Conservation (phyloP, 305 asterid species). For the Lippia alba region DNA sequence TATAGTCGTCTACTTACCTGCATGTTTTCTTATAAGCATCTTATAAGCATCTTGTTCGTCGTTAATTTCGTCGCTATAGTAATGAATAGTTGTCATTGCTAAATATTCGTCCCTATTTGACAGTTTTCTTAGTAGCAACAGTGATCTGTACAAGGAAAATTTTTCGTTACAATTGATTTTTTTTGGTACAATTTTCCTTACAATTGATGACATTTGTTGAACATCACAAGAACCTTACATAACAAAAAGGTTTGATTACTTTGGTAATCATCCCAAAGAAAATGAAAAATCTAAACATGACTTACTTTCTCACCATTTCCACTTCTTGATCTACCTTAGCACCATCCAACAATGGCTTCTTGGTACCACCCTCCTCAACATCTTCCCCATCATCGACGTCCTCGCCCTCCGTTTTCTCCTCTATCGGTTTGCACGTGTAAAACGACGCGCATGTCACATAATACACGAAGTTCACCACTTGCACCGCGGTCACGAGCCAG, state of each 20-base stretch:
- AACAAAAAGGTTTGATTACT: neutral
- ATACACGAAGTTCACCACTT: constrained; percentile 59
- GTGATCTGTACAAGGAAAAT: no score
- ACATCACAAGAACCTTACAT: neutral
- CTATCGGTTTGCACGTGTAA: constrained; percentile 59
- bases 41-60: no score
- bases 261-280: neutral
- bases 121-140: no score
- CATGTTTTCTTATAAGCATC: no score
- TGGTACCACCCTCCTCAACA: constrained; percentile 27
- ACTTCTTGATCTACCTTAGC: constrained; percentile 25
- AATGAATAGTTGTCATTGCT: no score
- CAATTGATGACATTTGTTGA: neutral
- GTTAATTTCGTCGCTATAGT: no score
- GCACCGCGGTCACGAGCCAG: constrained; percentile 68
- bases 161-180: neutral
- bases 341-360: constrained; percentile 31
- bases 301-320: constrained; percentile 32
- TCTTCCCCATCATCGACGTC: constrained; percentile 32
- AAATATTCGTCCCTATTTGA: no score
- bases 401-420: constrained; percentile 37
- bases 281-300: neutral
- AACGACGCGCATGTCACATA: constrained; percentile 59
- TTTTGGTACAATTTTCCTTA: no score
- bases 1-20: no score